Conservation (phyloP, 768 basidiomycete species). For the Trichaptum fuscoviolaceum region DNA sequence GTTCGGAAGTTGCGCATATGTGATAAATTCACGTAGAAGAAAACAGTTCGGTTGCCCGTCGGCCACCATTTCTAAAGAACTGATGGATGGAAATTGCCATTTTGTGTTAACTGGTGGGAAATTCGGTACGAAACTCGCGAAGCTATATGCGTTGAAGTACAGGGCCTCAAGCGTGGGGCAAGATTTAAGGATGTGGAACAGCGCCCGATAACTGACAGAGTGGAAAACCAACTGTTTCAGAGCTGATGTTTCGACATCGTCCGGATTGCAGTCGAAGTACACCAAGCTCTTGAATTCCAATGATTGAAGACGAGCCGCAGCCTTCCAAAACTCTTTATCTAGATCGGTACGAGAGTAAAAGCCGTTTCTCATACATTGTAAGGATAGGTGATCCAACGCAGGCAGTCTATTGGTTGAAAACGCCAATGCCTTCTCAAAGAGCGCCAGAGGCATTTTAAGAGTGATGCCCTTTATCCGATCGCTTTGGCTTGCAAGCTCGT, state of each 20-base stretch:
- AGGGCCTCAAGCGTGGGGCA: neutral
- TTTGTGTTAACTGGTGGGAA: neutral
- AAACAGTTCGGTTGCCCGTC: neutral
- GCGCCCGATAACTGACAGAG: neutral
- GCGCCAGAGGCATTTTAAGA: neutral
- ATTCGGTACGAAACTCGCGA: neutral
- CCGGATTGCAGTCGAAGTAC: neutral
- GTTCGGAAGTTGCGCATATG: neutral
- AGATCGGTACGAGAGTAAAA: neutral
- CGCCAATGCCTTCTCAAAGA: neutral
- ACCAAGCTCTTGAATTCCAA: neutral
- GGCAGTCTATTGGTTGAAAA: neutral
- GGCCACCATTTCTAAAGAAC: neutral
- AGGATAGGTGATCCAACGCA: neutral
- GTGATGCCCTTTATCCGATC: conserved; percentile 6
- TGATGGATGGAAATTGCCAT: neutral
- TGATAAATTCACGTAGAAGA: neutral
- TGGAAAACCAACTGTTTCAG: neutral
- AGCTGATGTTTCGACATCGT: neutral
- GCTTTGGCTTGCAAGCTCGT: conserved; percentile 15
- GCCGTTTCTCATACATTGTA: neutral
- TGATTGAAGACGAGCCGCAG: neutral
- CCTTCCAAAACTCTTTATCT: neutral
- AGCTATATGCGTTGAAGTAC: neutral
- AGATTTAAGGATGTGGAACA: neutral